Evolutionary conservation across 176 grass and related monocot genomes (phyloP).

Genomic region (Thinopyrum elongatum): DNA sequence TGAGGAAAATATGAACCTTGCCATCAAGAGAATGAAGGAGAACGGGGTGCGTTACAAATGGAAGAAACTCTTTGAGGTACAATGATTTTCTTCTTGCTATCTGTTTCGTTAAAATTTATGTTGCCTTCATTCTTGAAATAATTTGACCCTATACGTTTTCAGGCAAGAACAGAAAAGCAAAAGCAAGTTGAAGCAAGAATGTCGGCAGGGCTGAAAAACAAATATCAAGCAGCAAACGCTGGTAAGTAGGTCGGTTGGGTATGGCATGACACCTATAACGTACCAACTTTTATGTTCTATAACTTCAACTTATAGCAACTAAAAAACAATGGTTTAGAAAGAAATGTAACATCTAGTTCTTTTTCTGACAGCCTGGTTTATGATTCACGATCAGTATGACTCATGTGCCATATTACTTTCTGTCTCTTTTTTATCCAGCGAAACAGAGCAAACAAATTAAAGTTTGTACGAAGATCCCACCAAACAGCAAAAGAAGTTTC

Average conservation of each 20-base stretch:
- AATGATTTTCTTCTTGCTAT: background rate
- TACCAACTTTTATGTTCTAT: background rate
- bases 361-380: background rate
- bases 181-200: conserved; percentile 35
- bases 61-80: conserved; percentile 40
- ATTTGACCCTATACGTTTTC: background rate
- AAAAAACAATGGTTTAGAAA: background rate
- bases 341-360: background rate
- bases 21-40: conserved; percentile 14
- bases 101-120: background rate
- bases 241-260: conserved; percentile 20
- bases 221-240: conserved; percentile 44
- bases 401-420: background rate
- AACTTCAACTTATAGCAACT: background rate
- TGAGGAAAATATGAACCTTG: background rate
- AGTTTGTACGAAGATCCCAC: conserved; percentile 53
- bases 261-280: background rate
- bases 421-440: conserved; percentile 30
- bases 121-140: conserved; percentile 5
- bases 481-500: conserved; percentile 54
- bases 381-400: background rate
- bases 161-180: conserved; percentile 36
- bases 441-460: conserved; percentile 61
- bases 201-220: conserved; percentile 24
- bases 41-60: background rate